Conservation (phyloP, 2,329 filamentous ascomycete species). For the Teratosphaeria gauchensis region DNA sequence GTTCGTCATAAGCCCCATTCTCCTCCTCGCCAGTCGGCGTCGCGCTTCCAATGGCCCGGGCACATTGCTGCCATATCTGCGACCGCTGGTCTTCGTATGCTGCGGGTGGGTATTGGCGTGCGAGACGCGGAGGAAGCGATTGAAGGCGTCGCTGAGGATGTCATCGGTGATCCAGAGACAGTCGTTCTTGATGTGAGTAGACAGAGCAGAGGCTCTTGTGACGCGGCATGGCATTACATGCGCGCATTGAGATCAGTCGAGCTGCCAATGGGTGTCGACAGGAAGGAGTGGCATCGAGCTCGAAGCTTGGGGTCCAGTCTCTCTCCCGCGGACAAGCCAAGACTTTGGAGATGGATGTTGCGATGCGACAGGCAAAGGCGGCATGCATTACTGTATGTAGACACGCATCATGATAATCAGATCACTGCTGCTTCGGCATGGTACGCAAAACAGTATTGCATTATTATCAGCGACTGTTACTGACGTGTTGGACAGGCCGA, state of each 20-base stretch:
- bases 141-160: slow-evolving; percentile 42
- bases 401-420: slow-evolving; percentile 33
- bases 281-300: background rate
- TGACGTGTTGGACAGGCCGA: slow-evolving; percentile 23
- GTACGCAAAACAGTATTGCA: slow-evolving; percentile 16
- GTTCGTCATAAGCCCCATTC: slow-evolving; percentile 34
- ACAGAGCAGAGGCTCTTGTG: slow-evolving; percentile 7
- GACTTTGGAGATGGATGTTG: slow-evolving; percentile 2
- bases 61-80: slow-evolving; percentile 49
- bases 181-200: slow-evolving; percentile 21
- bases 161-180: slow-evolving; percentile 53
- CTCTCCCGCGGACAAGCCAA: slow-evolving; percentile 7
- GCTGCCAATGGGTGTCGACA: background rate
- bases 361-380: slow-evolving; percentile 3
- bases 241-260: slow-evolving; percentile 1
- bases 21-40: slow-evolving; percentile 45
- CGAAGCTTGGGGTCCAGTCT: background rate
- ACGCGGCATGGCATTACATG: slow-evolving; percentile 19
- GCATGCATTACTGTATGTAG: background rate
- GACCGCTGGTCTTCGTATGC: background rate
- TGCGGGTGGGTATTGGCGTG: slow-evolving; percentile 2
- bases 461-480: background rate
- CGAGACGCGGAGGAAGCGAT: slow-evolving; percentile 38
- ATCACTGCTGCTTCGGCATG: slow-evolving; percentile 31
- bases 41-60: slow-evolving; percentile 55